A percentile compares a stretch with the other conserved stretches of the same genome.
Evolutionary conservation across 306 rosid genomes (phyloP).

Genomic region (Canavalia ensiformis): DNA sequence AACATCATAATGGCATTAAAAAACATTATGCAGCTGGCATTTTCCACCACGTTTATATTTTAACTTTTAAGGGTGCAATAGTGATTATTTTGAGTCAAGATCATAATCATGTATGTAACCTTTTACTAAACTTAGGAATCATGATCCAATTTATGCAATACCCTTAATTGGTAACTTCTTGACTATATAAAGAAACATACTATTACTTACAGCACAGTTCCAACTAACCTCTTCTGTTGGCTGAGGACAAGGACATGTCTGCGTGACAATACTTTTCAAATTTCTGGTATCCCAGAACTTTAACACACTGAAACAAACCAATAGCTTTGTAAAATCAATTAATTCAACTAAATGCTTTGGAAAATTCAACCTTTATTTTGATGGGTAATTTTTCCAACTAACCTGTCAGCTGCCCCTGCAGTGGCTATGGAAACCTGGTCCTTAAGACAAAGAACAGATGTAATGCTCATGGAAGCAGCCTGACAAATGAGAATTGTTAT

Average conservation of each 20-base stretch:
- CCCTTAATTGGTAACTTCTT: slow-evolving; percentile 23
- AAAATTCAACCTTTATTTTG: background rate
- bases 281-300: slow-evolving; percentile 98
- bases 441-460: slow-evolving; percentile 89
- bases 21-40: slow-evolving; percentile 15
- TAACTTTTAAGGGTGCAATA: background rate
- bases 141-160: slow-evolving; percentile 19
- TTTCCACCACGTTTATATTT: slow-evolving; percentile 27
- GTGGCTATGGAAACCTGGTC: slow-evolving; percentile 89
- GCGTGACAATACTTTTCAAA: slow-evolving; percentile 66
- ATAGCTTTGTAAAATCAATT: slow-evolving; percentile 21
- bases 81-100: slow-evolving; percentile 16
- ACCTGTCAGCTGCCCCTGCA: slow-evolving; percentile 97
- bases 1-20: slow-evolving; percentile 1
- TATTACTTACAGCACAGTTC: slow-evolving; percentile 17
- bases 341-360: slow-evolving; percentile 6
- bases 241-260: slow-evolving; percentile 66
- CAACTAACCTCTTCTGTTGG: slow-evolving; percentile 72
- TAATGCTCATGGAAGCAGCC: slow-evolving; percentile 93
- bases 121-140: background rate
- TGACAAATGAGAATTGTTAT: slow-evolving; percentile 51
- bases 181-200: slow-evolving; percentile 24
- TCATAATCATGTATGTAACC: slow-evolving; percentile 8
- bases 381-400: slow-evolving; percentile 29
- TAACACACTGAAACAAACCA: slow-evolving; percentile 66